Conservation (phyloP, 75 land plant genomes). For the Pinus tabuliformis region DNA sequence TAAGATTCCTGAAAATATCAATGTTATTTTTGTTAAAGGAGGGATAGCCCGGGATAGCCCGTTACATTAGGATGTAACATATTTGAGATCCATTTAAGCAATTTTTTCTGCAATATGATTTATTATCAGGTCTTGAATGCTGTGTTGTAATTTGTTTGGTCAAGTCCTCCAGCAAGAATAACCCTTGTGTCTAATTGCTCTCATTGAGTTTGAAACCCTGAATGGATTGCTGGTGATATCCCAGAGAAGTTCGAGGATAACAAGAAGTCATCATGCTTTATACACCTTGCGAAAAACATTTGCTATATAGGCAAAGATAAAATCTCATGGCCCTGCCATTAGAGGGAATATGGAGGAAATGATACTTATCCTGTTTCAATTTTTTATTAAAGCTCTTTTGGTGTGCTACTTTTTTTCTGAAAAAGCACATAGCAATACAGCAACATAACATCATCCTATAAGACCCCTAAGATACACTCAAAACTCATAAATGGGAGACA, state of each 20-base stretch:
- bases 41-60: too few species aligned
- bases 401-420: neutral
- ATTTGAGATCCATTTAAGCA: neutral
- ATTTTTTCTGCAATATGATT: neutral
- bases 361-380: neutral
- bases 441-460: neutral
- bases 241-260: too few species aligned
- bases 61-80: neutral
- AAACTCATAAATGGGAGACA: neutral
- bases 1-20: neutral
- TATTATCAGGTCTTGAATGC: too few species aligned
- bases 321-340: neutral
- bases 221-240: too few species aligned
- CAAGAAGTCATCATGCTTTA: too few species aligned
- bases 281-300: too few species aligned
- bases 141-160: too few species aligned
- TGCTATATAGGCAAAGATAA: too few species aligned
- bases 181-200: too few species aligned
- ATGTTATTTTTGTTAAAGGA: neutral
- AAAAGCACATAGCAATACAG: neutral
- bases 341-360: neutral
- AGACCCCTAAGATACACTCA: neutral
- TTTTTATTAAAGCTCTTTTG: neutral
- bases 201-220: too few species aligned
- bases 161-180: too few species aligned